Evolutionary conservation across 257 asterid species (phyloP), one percentile per base, ranked within the genome.

Genomic region (Agastache rugosa): DNA sequence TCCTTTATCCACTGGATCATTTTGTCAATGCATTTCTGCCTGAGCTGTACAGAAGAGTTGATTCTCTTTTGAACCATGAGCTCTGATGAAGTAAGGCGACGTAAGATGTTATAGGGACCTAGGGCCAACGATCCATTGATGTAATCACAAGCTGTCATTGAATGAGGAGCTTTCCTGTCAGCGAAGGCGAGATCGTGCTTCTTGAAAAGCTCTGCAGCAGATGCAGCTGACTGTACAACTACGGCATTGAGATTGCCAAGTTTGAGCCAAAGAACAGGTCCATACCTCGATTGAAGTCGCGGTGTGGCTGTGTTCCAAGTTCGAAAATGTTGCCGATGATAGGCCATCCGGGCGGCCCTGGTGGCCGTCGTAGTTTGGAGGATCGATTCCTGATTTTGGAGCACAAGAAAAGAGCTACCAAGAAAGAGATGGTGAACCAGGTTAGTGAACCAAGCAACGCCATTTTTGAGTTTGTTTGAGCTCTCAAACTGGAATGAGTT

Each of bases 321-420:
- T 83, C 77, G 45, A 86, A 77, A 41, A 86, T 63, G 82, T 83
- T 79, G 16, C 88, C 85, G 44, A 86, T 64, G 35, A 83, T n/a
- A 2, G 85, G 90, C 81, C 85, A 81, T 11, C 82, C 85, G 0
- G 76, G 74, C 12, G 88, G 90, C 15, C 88, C 90, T 1, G 90
- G 90, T 8, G 86, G 77, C 42, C 64, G 73, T 4, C 56, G 77
- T 20, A 35, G 53, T 29, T 69, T 67, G 16, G 69, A 22, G 73
- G 58, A 17, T 3, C 31, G 48, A 17, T 51, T 68, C 34, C 56
- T 74, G 59, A 74, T 34, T 22, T 39, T 61, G 54, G 16, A 68
- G 39, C 45, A 45, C 1, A 69, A 10, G 48, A 44, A 17, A 34
- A 69, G 45, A 47, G 63, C 19, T 20, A 23, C 34, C 19, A 67